A percentile compares a stretch with the other conserved stretches of the same genome.
phyloP scores from a whole-genome alignment of 225 moss, liverwort and hornwort genomes.

The Rhytidiadelphus loreus region DNA sequence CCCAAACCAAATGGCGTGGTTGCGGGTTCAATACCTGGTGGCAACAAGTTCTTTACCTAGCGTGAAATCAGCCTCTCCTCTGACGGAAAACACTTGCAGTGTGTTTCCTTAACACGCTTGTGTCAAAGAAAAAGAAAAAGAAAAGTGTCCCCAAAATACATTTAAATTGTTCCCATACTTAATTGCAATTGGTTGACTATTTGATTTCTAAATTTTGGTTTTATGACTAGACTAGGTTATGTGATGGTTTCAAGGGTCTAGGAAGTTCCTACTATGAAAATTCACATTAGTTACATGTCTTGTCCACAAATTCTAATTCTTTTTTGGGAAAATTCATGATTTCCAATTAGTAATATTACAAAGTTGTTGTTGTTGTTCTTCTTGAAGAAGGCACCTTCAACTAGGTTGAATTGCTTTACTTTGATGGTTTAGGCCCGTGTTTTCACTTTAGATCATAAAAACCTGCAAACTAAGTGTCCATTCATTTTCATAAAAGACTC shows the following conservation, averaged over 20 bases:
- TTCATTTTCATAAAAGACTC: neutral
- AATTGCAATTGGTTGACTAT: neutral
- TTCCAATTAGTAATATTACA: neutral
- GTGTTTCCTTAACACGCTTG: too few relatives aligned
- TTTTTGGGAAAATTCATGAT: neutral
- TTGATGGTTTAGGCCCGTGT: accelerated
- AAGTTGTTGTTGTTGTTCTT: neutral
- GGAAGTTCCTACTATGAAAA: neutral
- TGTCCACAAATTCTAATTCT: neutral
- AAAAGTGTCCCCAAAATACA: neutral
- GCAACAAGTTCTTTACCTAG: too few relatives aligned
- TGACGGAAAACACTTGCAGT: too few relatives aligned
- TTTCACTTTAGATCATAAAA: neutral
- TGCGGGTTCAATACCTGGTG: too few relatives aligned
- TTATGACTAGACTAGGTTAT: accelerated
- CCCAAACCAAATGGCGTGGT: too few relatives aligned
- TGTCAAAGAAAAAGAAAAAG: too few relatives aligned
- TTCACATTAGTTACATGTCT: neutral
- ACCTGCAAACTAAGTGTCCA: accelerated
- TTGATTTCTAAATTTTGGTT: neutral
- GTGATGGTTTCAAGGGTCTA: accelerated
- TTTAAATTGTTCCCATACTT: neutral
- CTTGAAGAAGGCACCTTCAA: neutral
- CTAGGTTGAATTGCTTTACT: too few relatives aligned
- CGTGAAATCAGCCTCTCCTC: too few relatives aligned